Evolutionary conservation across 1,284 basidiomycete species (phyloP), one percentile per base, ranked within the genome.

Genomic region (Ganoderma boninense): DNA sequence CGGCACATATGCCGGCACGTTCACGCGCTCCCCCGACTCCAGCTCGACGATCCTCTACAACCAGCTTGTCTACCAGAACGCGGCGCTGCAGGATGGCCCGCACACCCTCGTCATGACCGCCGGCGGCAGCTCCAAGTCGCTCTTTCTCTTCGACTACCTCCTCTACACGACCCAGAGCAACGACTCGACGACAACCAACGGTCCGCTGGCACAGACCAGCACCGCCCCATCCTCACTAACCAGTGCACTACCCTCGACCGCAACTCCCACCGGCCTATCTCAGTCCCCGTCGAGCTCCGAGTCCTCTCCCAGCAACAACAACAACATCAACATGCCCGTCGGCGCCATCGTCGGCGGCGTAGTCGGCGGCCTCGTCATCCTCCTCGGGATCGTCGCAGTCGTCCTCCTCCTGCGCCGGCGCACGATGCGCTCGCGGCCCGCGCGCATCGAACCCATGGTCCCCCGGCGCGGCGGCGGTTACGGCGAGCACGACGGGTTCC

Each of bases 131-230:
- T 7, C 44, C 6, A 59, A 49, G 62, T 73, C 75, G 20, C 52
- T 76, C 23, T 64, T 73, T 1, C 61, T 78, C 1, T 66, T 78
- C 26, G 77, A 78, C 64, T 76, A 76, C 56, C 64, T 74, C 5
- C 38, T 70, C 13, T 77, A 78, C 64, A 60, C 59, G n/a, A 42
- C 59, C 59, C 13, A 60, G 20, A 35, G 26, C 59, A 42, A 60
- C 18, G 35, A 60, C 18, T n/a, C 59, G 32, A 42, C 59, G 11
- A 7, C 35, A 1, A n/a, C 32, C 35, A 35, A 4, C 20, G 4
- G 35, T 4, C 38, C 57, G 20, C 23, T 26, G 14, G 2, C 7
- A 8, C 38, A 38, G 38, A 38, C 38, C 38, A 18, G 16, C 44
- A 46, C 18, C 3, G 46, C 46, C 18, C 20, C 10, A 49, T 8